Evolutionary conservation across 2,329 filamentous ascomycete genomes (phyloP).

Genomic region (Hymenotorrendiella dingleyae): DNA sequence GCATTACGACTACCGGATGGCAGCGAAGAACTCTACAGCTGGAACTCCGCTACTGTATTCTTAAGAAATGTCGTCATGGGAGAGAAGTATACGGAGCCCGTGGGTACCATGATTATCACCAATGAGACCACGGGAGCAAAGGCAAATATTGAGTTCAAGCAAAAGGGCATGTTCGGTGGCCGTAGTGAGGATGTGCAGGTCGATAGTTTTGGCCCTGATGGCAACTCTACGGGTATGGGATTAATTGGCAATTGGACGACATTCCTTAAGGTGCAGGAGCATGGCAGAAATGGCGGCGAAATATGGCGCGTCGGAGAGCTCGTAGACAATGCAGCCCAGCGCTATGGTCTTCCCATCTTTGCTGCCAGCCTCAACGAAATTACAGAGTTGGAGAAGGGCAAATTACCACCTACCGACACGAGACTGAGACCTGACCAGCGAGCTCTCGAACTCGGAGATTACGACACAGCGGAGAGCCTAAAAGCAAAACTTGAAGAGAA

Average conservation of each 20-base stretch:
- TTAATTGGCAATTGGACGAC: constrained; percentile 82
- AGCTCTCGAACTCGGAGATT: constrained; percentile 71
- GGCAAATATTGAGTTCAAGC: constrained; percentile 84
- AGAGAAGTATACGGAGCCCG: constrained; percentile 96
- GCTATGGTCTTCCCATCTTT: constrained; percentile 85
- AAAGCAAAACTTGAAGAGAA: constrained; percentile 83
- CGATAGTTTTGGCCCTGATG: constrained; percentile 63
- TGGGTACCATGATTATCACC: constrained; percentile 78
- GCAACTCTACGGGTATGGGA: constrained; percentile 58
- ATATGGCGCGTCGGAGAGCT: constrained; percentile 76
- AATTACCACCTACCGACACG: constrained; percentile 75
- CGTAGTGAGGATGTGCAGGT: constrained; percentile 84
- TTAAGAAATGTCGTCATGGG: constrained; percentile 94
- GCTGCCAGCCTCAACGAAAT: constrained; percentile 84
- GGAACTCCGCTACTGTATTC: constrained; percentile 83
- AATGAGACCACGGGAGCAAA: constrained; percentile 82
- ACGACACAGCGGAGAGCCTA: constrained; percentile 76
- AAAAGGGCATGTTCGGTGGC: constrained; percentile 95
- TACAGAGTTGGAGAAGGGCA: constrained; percentile 68
- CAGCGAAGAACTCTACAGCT: constrained; percentile 78
- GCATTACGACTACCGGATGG: constrained; percentile 61
- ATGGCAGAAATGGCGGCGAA: constrained; percentile 56
- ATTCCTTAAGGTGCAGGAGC: constrained; percentile 59
- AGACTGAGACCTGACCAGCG: constrained; percentile 83
- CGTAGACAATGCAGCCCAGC: constrained; percentile 70